phyloP scores from a whole-genome alignment of 202 grass and related monocot species.

The Schoenoplectus triqueter region DNA sequence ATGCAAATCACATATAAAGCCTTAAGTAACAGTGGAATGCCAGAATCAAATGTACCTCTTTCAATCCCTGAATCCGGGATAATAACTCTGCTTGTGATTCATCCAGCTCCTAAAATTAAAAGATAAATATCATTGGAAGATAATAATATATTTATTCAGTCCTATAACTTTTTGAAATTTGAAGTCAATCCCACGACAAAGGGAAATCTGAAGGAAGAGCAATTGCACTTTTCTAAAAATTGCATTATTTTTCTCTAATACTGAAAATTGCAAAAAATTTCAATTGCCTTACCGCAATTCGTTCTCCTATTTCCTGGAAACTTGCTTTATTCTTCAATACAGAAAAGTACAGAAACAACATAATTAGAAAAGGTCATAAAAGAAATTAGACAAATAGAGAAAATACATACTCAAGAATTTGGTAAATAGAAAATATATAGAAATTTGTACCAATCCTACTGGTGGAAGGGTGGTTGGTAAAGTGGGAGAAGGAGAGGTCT shows the following conservation, averaged over 20 bases:
- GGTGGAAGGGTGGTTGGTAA: conserved; percentile 7
- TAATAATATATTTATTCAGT: too few relatives aligned
- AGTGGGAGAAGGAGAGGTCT: conserved; percentile 30
- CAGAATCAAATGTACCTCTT: conserved; percentile 49
- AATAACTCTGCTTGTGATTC: conserved; percentile 65
- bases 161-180: neutral
- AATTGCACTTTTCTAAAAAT: conserved; percentile 12
- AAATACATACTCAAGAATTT: neutral
- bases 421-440: neutral
- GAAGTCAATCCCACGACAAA: neutral
- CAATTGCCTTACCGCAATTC: conserved; percentile 49
- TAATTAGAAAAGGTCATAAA: neutral
- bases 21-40: neutral
- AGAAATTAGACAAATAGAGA: neutral
- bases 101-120: conserved; percentile 62
- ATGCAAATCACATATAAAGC: neutral
- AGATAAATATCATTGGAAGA: conserved; percentile 4
- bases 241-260: neutral
- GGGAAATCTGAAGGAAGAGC: neutral
- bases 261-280: neutral
- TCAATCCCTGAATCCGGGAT: conserved; percentile 61
- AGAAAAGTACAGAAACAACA: neutral
- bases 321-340: conserved; percentile 39
- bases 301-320: conserved; percentile 54
- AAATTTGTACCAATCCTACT: conserved; percentile 34